A percentile compares a stretch with the other conserved stretches of the same genome.
Evolutionary conservation across 2,329 filamentous ascomycete genomes (phyloP).

Genomic region (Aspergillaceae sp.): DNA sequence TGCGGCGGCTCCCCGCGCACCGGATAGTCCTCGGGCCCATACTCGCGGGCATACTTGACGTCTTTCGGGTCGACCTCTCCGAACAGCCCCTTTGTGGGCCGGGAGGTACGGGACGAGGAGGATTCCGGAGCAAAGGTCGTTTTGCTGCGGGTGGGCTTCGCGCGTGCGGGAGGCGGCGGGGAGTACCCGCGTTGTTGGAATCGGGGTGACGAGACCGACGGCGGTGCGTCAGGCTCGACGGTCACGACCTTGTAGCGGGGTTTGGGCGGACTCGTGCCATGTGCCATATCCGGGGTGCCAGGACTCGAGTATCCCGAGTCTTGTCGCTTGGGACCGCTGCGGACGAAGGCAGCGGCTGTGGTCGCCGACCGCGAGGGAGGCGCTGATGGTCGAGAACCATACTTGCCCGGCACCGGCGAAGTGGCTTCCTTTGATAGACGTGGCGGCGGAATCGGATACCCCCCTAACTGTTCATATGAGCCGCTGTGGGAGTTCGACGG

Average conservation of each 20-base stretch:
- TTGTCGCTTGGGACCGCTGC: slow-evolving; percentile 23
- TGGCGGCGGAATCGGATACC: slow-evolving; percentile 23
- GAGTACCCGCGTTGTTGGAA: slow-evolving; percentile 19
- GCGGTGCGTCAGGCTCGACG: slow-evolving; percentile 17
- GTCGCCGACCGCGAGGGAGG: slow-evolving; percentile 23
- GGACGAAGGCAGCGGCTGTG: slow-evolving; percentile 19
- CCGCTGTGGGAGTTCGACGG: slow-evolving; percentile 23
- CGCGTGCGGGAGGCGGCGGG: slow-evolving; percentile 17
- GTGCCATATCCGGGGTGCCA: slow-evolving; percentile 33
- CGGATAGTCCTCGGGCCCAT: slow-evolving; percentile 11
- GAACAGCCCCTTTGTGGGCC: too few relatives aligned
- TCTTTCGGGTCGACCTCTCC: slow-evolving; percentile 9
- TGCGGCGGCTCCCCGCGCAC: background rate
- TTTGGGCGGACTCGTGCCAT: slow-evolving; percentile 26
- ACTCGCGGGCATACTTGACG: slow-evolving; percentile 20
- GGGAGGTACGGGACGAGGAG: background rate
- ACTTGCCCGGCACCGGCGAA: too few relatives aligned
- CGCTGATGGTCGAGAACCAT: slow-evolving; percentile 19
- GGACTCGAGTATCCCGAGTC: slow-evolving; percentile 42
- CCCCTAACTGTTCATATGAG: slow-evolving; percentile 22
- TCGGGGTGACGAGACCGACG: slow-evolving; percentile 9
- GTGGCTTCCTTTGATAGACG: too few relatives aligned
- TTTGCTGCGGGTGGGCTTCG: slow-evolving; percentile 20
- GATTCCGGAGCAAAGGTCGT: slow-evolving; percentile 14
- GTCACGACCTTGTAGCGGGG: slow-evolving; percentile 26